Evolutionary conservation across 2,329 filamentous ascomycete species (phyloP), one percentile per base, ranked within the genome.

Genomic region (Colletotrichum sp.): DNA sequence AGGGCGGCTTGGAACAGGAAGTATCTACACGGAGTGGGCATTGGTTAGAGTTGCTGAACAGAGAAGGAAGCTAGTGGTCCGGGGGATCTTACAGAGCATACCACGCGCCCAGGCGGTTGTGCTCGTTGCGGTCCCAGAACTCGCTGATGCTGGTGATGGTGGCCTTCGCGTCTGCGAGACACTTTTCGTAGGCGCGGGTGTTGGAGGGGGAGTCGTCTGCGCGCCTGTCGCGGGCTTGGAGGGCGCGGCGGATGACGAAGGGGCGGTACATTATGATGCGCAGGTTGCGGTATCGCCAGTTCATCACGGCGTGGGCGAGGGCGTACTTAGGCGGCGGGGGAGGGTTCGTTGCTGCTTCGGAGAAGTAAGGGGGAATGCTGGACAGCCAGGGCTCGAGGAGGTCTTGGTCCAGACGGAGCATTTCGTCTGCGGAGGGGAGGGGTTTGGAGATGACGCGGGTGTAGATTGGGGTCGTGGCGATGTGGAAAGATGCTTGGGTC

Each of bases 1-100:
- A 89, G 80, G 4, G 85, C 86, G 1, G 88, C 87, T 72, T 89
- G 88, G 70, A 89, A 89, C 7, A 89, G 82, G 72, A 89, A 89
- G 77, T 88, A 89, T 52, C 87, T 85, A 21, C 24, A 24, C 24
- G 24, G 24, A 24, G 24, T 24, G 24, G 24, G 24, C 24, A 24
- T 24, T 24, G 24, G 24, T 24, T 24, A 24, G 24, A 24, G 24
- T 24, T 24, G 24, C 24, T 24, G 24, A 24, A 24, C 24, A 24
- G 24, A 24, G 24, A 24, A 24, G 24, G 24, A 24, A 24, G 24
- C 24, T 24, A 24, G 24, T 24, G 24, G 24, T 24, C 24, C 24
- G 24, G 24, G 24, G 24, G 24, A 24, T 24, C 24, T 77, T 79
- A 85, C 82, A 85, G 60, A 9, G 79, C 83, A 75, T 89, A 89